These are phyloP conservation scores for Fusarium neocosmosporiellum DNA, from an alignment of 2,329 filamentous ascomycete species.

Conservation along the genomic window DNA sequence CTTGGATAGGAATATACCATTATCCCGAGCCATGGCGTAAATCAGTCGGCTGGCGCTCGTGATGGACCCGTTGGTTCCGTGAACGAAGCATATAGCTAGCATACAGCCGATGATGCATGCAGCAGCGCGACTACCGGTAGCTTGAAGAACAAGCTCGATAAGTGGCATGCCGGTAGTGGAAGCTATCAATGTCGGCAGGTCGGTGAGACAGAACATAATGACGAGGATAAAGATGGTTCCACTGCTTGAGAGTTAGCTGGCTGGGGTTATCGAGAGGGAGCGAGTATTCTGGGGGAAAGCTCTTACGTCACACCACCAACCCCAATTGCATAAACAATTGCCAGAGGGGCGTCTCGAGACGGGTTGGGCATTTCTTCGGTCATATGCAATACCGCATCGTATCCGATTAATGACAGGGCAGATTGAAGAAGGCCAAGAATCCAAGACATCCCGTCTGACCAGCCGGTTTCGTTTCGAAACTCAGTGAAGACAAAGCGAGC, in stretches of 20 bases:
- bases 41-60: slow-evolving; percentile 57
- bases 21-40: slow-evolving; percentile 60
- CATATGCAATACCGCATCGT: slow-evolving; percentile 56
- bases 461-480: no score
- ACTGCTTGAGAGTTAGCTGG: slow-evolving; percentile 25
- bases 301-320: slow-evolving; percentile 56
- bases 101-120: slow-evolving; percentile 56
- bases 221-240: slow-evolving; percentile 54
- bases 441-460: no score
- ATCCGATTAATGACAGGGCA: no score
- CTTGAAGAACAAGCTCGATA: slow-evolving; percentile 57
- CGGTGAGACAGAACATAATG: slow-evolving; percentile 56
- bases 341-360: slow-evolving; percentile 52
- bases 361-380: slow-evolving; percentile 59
- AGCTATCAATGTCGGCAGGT: slow-evolving; percentile 49
- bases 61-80: slow-evolving; percentile 57
- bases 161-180: slow-evolving; percentile 58
- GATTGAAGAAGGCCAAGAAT: no score
- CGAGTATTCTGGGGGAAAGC: neutral
- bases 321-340: slow-evolving; percentile 53
- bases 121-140: slow-evolving; percentile 52
- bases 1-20: slow-evolving; percentile 38
- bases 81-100: slow-evolving; percentile 57
- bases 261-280: no score
- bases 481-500: no score